These are phyloP conservation scores for Claviceps fusiformis DNA, from an alignment of 2,329 filamentous ascomycete genomes.

Conservation along the genomic window DNA sequence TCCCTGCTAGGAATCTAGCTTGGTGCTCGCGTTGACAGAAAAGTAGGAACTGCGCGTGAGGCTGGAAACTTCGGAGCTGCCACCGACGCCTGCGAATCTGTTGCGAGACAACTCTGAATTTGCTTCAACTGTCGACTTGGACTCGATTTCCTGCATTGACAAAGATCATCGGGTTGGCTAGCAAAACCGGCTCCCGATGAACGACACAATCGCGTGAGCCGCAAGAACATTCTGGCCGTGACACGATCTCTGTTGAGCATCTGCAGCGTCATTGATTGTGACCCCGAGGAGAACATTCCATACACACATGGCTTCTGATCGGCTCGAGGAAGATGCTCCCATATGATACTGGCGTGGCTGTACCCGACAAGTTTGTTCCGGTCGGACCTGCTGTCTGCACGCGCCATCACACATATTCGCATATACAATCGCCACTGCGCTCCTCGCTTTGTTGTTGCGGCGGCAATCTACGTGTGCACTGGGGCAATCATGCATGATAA, in stretches of 20 bases:
- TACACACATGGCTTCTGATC: neutral
- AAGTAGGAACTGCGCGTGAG: neutral
- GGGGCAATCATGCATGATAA: neutral
- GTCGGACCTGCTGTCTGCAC: conserved; percentile 49
- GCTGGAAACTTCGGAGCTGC: neutral
- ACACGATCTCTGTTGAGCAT: neutral
- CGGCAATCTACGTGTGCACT: neutral
- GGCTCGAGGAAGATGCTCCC: neutral
- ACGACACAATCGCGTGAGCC: neutral
- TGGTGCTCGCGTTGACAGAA: neutral
- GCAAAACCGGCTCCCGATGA: neutral
- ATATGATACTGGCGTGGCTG: neutral
- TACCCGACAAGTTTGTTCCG: conserved; percentile 46
- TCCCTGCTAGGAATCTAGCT: neutral
- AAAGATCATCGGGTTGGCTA: neutral
- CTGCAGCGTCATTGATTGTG: neutral
- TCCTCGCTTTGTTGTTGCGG: neutral
- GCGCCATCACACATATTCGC: neutral
- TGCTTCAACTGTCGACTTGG: neutral
- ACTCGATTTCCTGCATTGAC: neutral
- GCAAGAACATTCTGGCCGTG: neutral
- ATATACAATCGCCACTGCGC: neutral
- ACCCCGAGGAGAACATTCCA: neutral
- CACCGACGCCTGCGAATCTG: too few species aligned
- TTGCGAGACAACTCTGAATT: too few species aligned